phyloP scores from a whole-genome alignment of 495 filamentous ascomycete genomes.

The Neurospora sp. region DNA sequence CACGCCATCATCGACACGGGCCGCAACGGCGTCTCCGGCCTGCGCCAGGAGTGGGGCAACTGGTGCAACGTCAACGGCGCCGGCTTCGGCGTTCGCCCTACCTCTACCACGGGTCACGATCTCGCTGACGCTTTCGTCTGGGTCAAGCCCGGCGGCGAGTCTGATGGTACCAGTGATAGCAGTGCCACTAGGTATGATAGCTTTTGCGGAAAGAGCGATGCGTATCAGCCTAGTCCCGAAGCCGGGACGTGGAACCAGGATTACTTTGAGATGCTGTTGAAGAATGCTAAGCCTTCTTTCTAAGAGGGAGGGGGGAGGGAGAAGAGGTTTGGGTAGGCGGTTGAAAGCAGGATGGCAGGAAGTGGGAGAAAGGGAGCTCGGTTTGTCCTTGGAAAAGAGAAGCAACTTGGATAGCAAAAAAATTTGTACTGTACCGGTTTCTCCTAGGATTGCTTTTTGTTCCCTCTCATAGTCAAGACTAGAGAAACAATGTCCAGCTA shows the following conservation, averaged over 20 bases:
- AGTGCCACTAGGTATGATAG: constrained; percentile 57
- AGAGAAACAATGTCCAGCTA: neutral
- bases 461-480: neutral
- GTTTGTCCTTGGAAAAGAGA: neutral
- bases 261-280: constrained; percentile 61
- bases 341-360: neutral
- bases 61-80: constrained; percentile 77
- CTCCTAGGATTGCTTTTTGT: neutral
- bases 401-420: neutral
- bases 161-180: constrained; percentile 61
- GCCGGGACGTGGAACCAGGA: constrained; percentile 72
- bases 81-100: constrained; percentile 64
- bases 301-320: constrained; percentile 2
- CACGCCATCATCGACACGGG: constrained; percentile 64
- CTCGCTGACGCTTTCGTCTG: constrained; percentile 72
- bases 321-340: neutral
- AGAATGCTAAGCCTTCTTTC: constrained; percentile 55
- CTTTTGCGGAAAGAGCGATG: constrained; percentile 55
- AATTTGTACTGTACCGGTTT: neutral
- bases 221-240: constrained; percentile 61
- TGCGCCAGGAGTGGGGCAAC: constrained; percentile 63
- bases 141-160: constrained; percentile 78
- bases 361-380: neutral
- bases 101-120: constrained; percentile 48
- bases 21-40: constrained; percentile 59